Base-by-base conservation (phyloP, 2,329 filamentous ascomycete species). In the Madurella mycetomatis region DNA sequence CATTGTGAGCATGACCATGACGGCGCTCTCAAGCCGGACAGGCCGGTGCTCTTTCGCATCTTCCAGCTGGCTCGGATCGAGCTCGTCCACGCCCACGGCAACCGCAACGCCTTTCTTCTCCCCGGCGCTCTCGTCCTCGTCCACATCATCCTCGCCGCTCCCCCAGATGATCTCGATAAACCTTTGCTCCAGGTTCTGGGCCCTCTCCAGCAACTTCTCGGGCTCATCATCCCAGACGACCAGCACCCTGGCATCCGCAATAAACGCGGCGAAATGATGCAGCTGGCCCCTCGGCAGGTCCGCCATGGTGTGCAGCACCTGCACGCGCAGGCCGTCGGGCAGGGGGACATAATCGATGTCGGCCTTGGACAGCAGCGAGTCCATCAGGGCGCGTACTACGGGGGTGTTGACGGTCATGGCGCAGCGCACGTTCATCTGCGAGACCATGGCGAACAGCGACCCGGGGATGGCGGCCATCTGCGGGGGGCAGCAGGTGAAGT, bases 361-460 rank as follows among this genome's bases (percentile, higher is more conserved):
- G 18, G 76, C 71, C 44, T 72, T 76, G 47, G 74, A 70, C 53
- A 77, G 70, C 3, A 67, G 63, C 30, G 69, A 67, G 42, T 64
- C 65, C 7, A 86, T 70, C 58, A 87, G 77, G 30, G 84, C 74
- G 59, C 81, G 79, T 63, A 87, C 83, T 41, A 86, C 78, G 55
- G 78, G 75, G 3, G 84, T 87, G 64, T 82, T 85, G 59, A 87
- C 75, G 3, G 85, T 88, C 78, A 87, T 85, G 48, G 84, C 84
- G 62, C 78, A 82, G 80, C 69, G 67, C 16, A 74, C 71, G 43
- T 74, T 74, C 57, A 74, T 67, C 58, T 69, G 65, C 59, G 67
- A 61, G 9, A 70, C 60, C 63, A 70, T 70, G 16, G 70, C 67
- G 47, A 64, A 70, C 5, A 74, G 59, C 18, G 70, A 69, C 40